Evolutionary conservation across 2,329 filamentous ascomycete genomes (phyloP).

Genomic region (Aaosphaeria arxii): DNA sequence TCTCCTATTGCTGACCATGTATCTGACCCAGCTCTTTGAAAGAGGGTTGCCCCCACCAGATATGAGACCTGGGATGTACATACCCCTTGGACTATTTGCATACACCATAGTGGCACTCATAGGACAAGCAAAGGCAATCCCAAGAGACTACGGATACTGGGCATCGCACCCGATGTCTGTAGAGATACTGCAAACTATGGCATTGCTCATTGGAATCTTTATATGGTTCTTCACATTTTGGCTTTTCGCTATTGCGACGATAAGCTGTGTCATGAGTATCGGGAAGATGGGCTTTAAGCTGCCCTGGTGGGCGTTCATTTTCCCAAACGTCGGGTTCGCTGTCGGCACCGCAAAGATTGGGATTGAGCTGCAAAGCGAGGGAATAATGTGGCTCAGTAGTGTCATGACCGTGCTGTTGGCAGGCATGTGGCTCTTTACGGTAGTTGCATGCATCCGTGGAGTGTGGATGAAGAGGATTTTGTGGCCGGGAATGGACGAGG

Average conservation of each 20-base stretch:
- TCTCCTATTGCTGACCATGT: constrained; percentile 66
- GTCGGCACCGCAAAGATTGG: constrained; percentile 35
- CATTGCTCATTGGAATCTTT: constrained; percentile 48
- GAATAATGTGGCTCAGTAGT: constrained; percentile 38
- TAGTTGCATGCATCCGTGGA: constrained; percentile 47
- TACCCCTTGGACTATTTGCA: constrained; percentile 66
- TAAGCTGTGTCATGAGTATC: constrained; percentile 17
- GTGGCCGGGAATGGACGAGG: constrained; percentile 46
- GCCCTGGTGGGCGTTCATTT: constrained; percentile 57
- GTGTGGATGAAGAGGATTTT: constrained; percentile 51
- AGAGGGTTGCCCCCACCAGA: constrained; percentile 58
- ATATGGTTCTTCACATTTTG: constrained; percentile 61
- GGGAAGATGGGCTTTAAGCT: constrained; percentile 50
- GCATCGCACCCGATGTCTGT: constrained; percentile 12
- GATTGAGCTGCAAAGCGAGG: constrained; percentile 26
- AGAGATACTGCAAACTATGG: constrained; percentile 40
- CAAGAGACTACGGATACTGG: constrained; percentile 35
- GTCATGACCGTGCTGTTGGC: constrained; percentile 51
- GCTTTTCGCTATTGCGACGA: constrained; percentile 45
- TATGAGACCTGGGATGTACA: constrained; percentile 66
- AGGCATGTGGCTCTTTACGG: constrained; percentile 51
- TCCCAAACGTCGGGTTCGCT: constrained; percentile 40
- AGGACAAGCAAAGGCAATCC: constrained; percentile 58
- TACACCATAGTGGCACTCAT: constrained; percentile 69
- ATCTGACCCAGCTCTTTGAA: constrained; percentile 64